Base-by-base conservation (phyloP, 495 filamentous ascomycete species). In the Lasiosphaeria miniovina region DNA sequence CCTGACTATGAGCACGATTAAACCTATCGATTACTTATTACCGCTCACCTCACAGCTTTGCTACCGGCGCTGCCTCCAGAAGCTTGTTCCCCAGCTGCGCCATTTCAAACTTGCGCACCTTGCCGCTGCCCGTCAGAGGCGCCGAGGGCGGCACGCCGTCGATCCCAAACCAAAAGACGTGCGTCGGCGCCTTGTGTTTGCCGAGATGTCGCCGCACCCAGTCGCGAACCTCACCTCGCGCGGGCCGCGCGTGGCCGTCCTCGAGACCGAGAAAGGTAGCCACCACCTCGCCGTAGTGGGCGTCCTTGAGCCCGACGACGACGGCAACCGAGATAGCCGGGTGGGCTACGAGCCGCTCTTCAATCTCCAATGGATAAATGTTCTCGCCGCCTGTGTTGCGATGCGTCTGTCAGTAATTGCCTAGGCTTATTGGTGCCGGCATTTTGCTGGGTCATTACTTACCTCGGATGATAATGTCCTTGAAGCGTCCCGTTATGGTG, bases 361-460 rank as follows among this genome's bases (percentile, higher is more conserved):
- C 87, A 58, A 89, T 88, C 65, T 90, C 86, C 15, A 88, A 76
- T 2, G 87, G 87, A 62, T 88, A 88, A 60, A 89, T 88, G 63
- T 82, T 82, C 65, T 82, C 80, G 52, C 80, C 80, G 81, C 80
- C 74, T 75, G 24, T 24, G 24, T 43, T 55, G 34, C 40, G 49
- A 58, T 48, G 46, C 49, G 12, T 45, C 31, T n/a, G 51, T 54
- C 24, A 58, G 48, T 36, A 17, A 46, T 12, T 14, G 14, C n/a
- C 10, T n/a, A 2, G 24, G 24, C 24, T 0, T 2, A 2, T 24
- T 24, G 24, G 24, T 24, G 2, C 2, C 24, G 24, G 24, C 24
- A 24, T 24, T 24, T 24, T 38, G 4, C 4, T 51, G 9, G 12
- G 35, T 34, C 3, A 3, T 12, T 32, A 60, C 65, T 58, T 52